phyloP scores from a whole-genome alignment of 345 rosid genomes.

The Aurinia saxatilis region DNA sequence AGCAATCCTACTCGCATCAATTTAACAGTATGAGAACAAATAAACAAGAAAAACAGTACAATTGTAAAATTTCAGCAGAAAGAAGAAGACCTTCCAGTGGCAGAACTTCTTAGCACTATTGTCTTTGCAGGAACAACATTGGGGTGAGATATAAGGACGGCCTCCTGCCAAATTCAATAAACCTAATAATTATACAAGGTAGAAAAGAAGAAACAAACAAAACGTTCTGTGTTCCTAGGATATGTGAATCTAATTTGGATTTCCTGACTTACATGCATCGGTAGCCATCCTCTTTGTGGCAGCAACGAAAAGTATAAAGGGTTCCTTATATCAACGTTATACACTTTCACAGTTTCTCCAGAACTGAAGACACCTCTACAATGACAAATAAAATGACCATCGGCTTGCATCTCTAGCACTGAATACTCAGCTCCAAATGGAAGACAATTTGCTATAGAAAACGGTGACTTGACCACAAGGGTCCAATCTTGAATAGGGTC shows the following conservation, averaged over 20 bases:
- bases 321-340: slow-evolving; percentile 63
- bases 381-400: slow-evolving; percentile 55
- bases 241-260: slow-evolving; percentile 8
- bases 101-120: slow-evolving; percentile 68
- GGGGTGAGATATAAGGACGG: slow-evolving; percentile 85
- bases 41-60: not conserved
- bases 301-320: slow-evolving; percentile 67
- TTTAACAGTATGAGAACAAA: slow-evolving; percentile 23
- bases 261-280: slow-evolving; percentile 49
- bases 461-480: slow-evolving; percentile 75
- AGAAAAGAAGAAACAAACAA: slow-evolving; percentile 1
- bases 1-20: slow-evolving; percentile 55
- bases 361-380: slow-evolving; percentile 60
- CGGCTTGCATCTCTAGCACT: slow-evolving; percentile 60
- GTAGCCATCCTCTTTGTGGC: slow-evolving; percentile 89
- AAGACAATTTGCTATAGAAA: slow-evolving; percentile 71
- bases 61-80: slow-evolving; percentile 6
- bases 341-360: slow-evolving; percentile 65
- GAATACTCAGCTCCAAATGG: slow-evolving; percentile 83
- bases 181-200: slow-evolving; percentile 7
- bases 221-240: not conserved
- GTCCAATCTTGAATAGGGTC: slow-evolving; percentile 91
- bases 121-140: slow-evolving; percentile 67
- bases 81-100: slow-evolving; percentile 70
- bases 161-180: slow-evolving; percentile 49